phyloP scores from a whole-genome alignment of 2,329 filamentous ascomycete genomes.

The Xylaria sp. region DNA sequence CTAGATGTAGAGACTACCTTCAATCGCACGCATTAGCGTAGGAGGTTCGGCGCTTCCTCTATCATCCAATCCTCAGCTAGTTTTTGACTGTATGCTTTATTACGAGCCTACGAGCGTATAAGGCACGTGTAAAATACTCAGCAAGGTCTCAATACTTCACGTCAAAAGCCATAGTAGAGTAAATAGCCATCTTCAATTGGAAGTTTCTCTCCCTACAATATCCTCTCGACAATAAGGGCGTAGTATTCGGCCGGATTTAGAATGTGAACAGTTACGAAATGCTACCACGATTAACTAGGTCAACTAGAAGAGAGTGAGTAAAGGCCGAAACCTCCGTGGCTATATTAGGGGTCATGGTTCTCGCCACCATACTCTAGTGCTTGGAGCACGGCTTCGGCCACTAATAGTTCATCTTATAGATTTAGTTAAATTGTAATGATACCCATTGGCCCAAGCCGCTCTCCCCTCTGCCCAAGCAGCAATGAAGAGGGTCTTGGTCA shows the following conservation, averaged over 20 bases:
- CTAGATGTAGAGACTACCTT: slow-evolving; percentile 22
- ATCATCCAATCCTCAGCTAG: slow-evolving; percentile 44
- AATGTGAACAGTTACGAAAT: slow-evolving; percentile 38
- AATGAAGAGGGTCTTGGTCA: slow-evolving; percentile 38
- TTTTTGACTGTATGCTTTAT: slow-evolving; percentile 29
- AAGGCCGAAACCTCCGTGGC: slow-evolving; percentile 21
- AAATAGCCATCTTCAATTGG: slow-evolving; percentile 43
- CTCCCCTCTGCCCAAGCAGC: slow-evolving; percentile 44
- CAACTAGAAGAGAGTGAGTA: slow-evolving; percentile 37
- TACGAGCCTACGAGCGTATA: slow-evolving; percentile 42
- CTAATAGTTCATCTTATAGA: slow-evolving; percentile 37
- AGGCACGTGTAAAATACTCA: slow-evolving; percentile 34
- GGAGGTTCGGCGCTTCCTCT: slow-evolving; percentile 41
- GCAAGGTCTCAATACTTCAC: slow-evolving; percentile 40
- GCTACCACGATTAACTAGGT: slow-evolving; percentile 39
- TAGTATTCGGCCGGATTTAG: slow-evolving; percentile 43
- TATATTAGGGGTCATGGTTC: not conserved
- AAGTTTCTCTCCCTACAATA: slow-evolving; percentile 37
- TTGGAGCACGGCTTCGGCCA: slow-evolving; percentile 23
- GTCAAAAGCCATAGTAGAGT: slow-evolving; percentile 42
- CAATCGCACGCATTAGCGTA: slow-evolving; percentile 32
- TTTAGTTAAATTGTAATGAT: slow-evolving; percentile 42
- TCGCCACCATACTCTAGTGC: slow-evolving; percentile 23
- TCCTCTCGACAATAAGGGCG: slow-evolving; percentile 36
- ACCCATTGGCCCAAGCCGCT: slow-evolving; percentile 40